Evolutionary conservation across 331 rosid species (phyloP).

Genomic region (Telfairia occidentalis): DNA sequence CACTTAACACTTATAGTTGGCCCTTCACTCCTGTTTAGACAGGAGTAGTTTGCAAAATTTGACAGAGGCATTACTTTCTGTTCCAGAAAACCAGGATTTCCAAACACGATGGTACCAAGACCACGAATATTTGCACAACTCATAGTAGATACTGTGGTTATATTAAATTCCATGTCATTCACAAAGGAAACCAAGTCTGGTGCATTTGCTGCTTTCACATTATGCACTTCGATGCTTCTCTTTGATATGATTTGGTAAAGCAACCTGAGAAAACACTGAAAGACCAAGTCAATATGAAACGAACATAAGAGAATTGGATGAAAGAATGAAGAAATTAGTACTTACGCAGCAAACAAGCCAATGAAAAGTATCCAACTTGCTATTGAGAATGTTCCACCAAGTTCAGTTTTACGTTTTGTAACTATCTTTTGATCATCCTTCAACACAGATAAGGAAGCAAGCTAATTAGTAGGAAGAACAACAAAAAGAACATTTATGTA

Average conservation of each 20-base stretch:
- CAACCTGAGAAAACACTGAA: constrained; percentile 57
- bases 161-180: constrained; percentile 78
- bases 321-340: constrained; percentile 14
- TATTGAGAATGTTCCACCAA: constrained; percentile 89
- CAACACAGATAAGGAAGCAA: constrained; percentile 13
- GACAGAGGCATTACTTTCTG: constrained; percentile 48
- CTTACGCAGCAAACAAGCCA: constrained; percentile 92
- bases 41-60: constrained; percentile 47
- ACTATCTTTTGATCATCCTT: constrained; percentile 84
- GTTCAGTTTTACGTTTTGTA: constrained; percentile 89
- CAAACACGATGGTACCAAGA: constrained; percentile 52
- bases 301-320: background rate
- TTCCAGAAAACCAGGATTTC: constrained; percentile 76
- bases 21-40: constrained; percentile 76
- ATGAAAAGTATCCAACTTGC: constrained; percentile 94
- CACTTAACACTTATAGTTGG: constrained; percentile 59
- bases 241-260: constrained; percentile 85
- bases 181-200: constrained; percentile 57
- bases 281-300: constrained; percentile 28
- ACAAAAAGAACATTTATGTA: background rate
- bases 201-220: constrained; percentile 70
- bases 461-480: constrained; percentile 12
- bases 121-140: constrained; percentile 76
- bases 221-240: constrained; percentile 86
- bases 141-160: constrained; percentile 76